These are phyloP conservation scores for Pseudozyma sp. DNA, from an alignment of 1,284 basidiomycete species.

Conservation along the genomic window DNA sequence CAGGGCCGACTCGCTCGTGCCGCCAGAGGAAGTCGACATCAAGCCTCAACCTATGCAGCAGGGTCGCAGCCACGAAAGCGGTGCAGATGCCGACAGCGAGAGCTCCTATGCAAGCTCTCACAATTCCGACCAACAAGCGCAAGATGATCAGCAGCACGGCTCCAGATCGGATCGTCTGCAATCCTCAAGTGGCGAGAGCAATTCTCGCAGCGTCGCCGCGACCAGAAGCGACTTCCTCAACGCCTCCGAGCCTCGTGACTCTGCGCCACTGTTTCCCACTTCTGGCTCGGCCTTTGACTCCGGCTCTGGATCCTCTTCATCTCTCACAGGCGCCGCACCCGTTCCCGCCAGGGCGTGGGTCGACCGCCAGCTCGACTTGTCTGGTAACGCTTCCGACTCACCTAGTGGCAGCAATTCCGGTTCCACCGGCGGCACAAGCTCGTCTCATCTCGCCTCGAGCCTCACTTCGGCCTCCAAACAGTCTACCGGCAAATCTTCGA, in stretches of 20 bases:
- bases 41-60: constrained; percentile 23
- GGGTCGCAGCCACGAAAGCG: constrained; percentile 41
- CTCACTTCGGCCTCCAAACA: constrained; percentile 38
- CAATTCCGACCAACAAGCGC: constrained; percentile 10
- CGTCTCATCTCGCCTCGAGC: constrained; percentile 37
- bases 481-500: constrained; percentile 40
- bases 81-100: constrained; percentile 49
- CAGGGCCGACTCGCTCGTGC: constrained; percentile 7
- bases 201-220: constrained; percentile 25
- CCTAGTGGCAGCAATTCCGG: constrained; percentile 44
- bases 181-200: neutral
- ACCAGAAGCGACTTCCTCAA: constrained; percentile 39
- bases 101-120: constrained; percentile 35
- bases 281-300: constrained; percentile 12
- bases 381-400: constrained; percentile 39
- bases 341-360: constrained; percentile 34
- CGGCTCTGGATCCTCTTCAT: constrained; percentile 3
- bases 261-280: constrained; percentile 20
- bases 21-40: constrained; percentile 5
- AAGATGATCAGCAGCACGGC: neutral
- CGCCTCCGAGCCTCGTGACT: constrained; percentile 39
- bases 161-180: neutral
- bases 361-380: constrained; percentile 37
- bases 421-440: constrained; percentile 30
- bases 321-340: constrained; percentile 3